These are phyloP conservation scores for Vigna unguiculata DNA, from an alignment of 306 rosid genomes.

Conservation along the genomic window DNA sequence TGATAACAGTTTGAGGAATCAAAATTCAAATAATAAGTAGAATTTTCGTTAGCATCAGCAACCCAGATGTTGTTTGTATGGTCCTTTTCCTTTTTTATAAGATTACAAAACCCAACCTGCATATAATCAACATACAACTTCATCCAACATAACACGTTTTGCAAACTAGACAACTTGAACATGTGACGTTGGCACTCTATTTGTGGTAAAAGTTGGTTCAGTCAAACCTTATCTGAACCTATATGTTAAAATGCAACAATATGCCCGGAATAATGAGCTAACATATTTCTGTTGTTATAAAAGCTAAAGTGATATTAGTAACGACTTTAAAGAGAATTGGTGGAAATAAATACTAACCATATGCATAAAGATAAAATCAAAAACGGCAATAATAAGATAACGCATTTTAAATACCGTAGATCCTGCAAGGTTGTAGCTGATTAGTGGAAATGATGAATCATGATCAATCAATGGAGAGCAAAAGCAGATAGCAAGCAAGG, in stretches of 20 bases:
- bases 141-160: slow-evolving; percentile 19
- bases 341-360: slow-evolving; percentile 33
- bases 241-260: not conserved
- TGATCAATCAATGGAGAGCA: slow-evolving; percentile 59
- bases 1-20: slow-evolving; percentile 68
- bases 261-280: not conserved
- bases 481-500: slow-evolving; percentile 87
- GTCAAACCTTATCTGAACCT: slow-evolving; percentile 17
- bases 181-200: not conserved
- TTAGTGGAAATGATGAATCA: slow-evolving; percentile 63
- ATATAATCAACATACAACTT: slow-evolving; percentile 31
- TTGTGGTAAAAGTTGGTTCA: not conserved
- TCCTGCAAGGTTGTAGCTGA: slow-evolving; percentile 76
- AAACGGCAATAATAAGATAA: slow-evolving; percentile 11
- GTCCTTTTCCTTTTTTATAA: slow-evolving; percentile 75
- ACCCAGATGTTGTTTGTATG: slow-evolving; percentile 71
- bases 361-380: not conserved
- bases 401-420: slow-evolving; percentile 60
- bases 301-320: not conserved
- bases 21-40: slow-evolving; percentile 69
- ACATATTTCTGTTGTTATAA: slow-evolving; percentile 2
- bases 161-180: not conserved
- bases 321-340: slow-evolving; percentile 6
- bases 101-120: slow-evolving; percentile 91
- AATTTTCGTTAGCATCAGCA: slow-evolving; percentile 80